Conservation (phyloP, 73 alveolate genomes). For the Paramecium bursaria region DNA sequence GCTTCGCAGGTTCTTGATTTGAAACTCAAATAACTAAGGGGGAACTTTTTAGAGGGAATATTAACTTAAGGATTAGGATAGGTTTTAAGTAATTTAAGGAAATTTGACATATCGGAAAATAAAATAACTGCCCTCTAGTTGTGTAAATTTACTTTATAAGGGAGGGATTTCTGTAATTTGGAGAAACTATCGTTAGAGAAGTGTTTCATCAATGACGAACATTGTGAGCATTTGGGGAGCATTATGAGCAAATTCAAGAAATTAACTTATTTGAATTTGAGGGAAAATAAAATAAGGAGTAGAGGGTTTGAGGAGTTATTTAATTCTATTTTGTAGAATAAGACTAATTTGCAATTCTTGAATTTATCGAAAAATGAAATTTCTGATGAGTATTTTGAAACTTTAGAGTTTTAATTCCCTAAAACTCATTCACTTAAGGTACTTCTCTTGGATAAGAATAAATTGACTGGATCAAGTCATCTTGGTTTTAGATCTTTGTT, state of each 20-base stretch:
- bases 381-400: constrained; percentile 18
- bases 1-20: too few relatives aligned
- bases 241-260: background rate
- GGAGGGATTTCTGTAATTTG: background rate
- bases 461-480: background rate
- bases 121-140: too few relatives aligned
- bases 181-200: background rate
- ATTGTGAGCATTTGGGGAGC: background rate
- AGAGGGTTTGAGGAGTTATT: background rate
- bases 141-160: background rate
- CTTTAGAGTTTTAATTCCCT: too few relatives aligned
- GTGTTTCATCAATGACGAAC: background rate
- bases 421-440: background rate
- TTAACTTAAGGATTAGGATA: too few relatives aligned
- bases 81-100: background rate
- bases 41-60: background rate
- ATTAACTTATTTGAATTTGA: background rate
- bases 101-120: background rate
- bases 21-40: background rate
- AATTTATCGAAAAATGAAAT: constrained; percentile 21
- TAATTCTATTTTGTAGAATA: background rate
- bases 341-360: background rate
- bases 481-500: background rate
- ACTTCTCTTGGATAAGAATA: constrained; percentile 1
- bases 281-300: background rate